Conservation (phyloP, 805 yeast genomes). For the Saccharomycopsis capsularis region DNA sequence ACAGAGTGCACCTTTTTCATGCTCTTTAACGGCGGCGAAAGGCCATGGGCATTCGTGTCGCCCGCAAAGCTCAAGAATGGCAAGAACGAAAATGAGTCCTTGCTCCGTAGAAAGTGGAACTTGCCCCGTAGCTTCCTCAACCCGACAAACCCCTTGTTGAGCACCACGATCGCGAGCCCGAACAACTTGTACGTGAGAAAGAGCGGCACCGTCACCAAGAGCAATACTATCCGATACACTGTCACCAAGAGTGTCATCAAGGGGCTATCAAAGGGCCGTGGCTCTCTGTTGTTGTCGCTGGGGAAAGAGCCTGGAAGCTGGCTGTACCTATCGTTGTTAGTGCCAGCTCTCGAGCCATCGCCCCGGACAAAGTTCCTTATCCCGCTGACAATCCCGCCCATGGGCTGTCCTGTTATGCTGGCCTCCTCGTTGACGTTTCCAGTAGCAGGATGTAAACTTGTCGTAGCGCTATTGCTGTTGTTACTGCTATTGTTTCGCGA, state of each 20-base stretch:
- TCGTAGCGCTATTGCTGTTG: not conserved
- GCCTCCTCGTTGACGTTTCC: not conserved
- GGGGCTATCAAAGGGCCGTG: too few relatives aligned
- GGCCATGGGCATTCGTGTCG: too few relatives aligned
- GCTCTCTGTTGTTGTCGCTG: not conserved
- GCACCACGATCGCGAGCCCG: not conserved
- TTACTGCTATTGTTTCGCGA: not conserved
- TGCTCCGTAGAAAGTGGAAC: not conserved
- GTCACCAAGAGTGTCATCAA: not conserved
- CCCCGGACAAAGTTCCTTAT: too few relatives aligned
- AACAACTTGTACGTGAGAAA: not conserved
- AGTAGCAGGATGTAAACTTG: not conserved
- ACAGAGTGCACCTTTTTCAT: too few relatives aligned
- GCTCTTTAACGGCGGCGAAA: too few relatives aligned
- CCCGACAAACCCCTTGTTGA: not conserved
- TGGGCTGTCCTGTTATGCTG: too few relatives aligned
- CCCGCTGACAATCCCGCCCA: too few relatives aligned
- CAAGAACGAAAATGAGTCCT: not conserved
- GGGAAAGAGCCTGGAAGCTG: constrained; percentile 1
- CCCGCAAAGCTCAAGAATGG: too few relatives aligned
- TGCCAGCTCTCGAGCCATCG: too few relatives aligned
- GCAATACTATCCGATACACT: not conserved
- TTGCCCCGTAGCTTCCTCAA: not conserved
- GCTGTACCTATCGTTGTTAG: too few relatives aligned
- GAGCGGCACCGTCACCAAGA: not conserved